These are phyloP conservation scores for Secale cereale DNA, from an alignment of 176 grass and related monocot genomes.

Conservation along the genomic window DNA sequence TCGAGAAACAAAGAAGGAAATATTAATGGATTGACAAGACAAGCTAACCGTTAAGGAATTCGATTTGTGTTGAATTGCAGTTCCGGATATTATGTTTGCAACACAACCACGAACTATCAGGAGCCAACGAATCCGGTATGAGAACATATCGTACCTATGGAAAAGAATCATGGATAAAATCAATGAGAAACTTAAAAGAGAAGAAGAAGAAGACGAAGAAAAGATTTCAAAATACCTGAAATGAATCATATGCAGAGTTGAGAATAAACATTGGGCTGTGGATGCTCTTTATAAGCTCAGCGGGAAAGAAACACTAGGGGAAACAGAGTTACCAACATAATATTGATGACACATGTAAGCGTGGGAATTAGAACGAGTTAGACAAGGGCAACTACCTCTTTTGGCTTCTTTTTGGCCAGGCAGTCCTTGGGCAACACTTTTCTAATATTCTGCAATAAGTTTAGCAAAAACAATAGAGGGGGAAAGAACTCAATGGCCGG, in stretches of 20 bases:
- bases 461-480: neutral
- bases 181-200: neutral
- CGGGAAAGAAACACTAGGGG: constrained; percentile 62
- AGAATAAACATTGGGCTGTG: constrained; percentile 50
- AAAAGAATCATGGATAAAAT: neutral
- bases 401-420: constrained; percentile 31
- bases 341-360: neutral
- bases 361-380: neutral
- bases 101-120: constrained; percentile 31
- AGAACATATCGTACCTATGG: constrained; percentile 36
- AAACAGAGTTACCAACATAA: neutral
- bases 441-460: constrained; percentile 41
- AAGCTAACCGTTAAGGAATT: constrained; percentile 42
- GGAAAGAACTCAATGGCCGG: neutral
- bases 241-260: constrained; percentile 66
- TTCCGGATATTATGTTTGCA: constrained; percentile 46
- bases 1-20: neutral
- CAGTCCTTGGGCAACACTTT: constrained; percentile 47
- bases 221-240: constrained; percentile 44
- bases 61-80: constrained; percentile 43
- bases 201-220: neutral
- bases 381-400: neutral
- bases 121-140: constrained; percentile 19
- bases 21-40: neutral
- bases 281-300: constrained; percentile 56